These are phyloP conservation scores for Cunninghamia lanceolata DNA, from an alignment of 75 land plant species.

Conservation along the genomic window DNA sequence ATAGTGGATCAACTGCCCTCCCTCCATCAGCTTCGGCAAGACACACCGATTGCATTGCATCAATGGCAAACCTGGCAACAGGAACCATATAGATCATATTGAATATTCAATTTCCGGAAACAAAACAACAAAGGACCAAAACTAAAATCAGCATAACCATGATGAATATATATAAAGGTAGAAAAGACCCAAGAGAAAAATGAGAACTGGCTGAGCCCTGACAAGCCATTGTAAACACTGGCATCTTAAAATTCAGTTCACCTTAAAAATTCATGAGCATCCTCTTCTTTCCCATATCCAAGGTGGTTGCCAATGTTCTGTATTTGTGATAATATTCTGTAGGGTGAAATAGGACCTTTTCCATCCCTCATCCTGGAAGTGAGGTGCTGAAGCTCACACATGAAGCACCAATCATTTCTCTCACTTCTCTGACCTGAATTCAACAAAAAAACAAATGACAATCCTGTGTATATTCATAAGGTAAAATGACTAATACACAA, in stretches of 20 bases:
- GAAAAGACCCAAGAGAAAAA: neutral
- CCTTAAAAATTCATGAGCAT: constrained; percentile 98
- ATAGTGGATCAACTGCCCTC: constrained; percentile 22
- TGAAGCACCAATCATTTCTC: constrained; percentile 73
- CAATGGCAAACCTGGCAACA: constrained; percentile 65
- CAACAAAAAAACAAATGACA: neutral
- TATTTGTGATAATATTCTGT: constrained; percentile 59
- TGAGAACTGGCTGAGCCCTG: neutral
- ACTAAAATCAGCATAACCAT: neutral
- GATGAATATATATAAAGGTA: neutral
- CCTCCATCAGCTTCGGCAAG: constrained; percentile 57
- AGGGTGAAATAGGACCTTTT: constrained; percentile 48
- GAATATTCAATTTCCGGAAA: neutral
- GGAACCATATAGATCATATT: neutral
- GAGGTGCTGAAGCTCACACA: constrained; percentile 79
- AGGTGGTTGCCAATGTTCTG: constrained; percentile 64
- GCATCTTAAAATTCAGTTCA: constrained; percentile 10
- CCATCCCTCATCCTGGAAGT: constrained; percentile 43
- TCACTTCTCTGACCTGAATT: constrained; percentile 49
- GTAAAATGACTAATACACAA: neutral
- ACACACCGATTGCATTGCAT: constrained; percentile 83
- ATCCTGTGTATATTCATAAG: constrained; percentile 8
- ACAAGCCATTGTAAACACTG: neutral
- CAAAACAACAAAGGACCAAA: neutral
- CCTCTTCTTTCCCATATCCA: constrained; percentile 84